Conservation (phyloP, 495 filamentous ascomycete species). For the Penicillium samsonianum region DNA sequence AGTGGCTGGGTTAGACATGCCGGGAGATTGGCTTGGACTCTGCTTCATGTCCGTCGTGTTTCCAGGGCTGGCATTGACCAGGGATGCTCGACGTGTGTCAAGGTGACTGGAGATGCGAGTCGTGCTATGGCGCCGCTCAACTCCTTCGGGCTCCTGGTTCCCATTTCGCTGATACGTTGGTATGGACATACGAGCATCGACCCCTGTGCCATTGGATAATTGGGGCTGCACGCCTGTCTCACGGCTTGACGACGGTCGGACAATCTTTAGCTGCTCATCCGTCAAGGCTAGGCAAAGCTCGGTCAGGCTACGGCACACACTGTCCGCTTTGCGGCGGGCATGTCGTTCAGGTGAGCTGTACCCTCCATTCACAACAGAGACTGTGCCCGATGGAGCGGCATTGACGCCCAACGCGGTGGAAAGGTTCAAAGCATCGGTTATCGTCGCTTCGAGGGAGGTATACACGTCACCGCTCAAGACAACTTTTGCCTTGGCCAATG, state of each 20-base stretch:
- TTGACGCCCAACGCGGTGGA: conserved; percentile 71
- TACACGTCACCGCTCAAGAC: conserved; percentile 71
- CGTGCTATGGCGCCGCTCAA: conserved; percentile 49
- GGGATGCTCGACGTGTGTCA: conserved; percentile 69
- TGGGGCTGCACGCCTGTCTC: conserved; percentile 27
- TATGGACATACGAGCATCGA: conserved; percentile 32
- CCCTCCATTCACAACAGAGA: conserved; percentile 52
- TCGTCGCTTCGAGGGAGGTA: conserved; percentile 76
- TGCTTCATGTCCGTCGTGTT: conserved; percentile 25
- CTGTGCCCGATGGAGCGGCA: conserved; percentile 64
- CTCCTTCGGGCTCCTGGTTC: conserved; percentile 46
- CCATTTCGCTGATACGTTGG: conserved; percentile 39
- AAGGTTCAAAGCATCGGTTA: conserved; percentile 75
- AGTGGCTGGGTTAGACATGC: conserved; percentile 32
- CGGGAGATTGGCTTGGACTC: conserved; percentile 29
- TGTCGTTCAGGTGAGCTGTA: conserved; percentile 69
- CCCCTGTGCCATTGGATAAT: conserved; percentile 34
- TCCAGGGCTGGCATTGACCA: conserved; percentile 48
- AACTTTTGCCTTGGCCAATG: conserved; percentile 72
- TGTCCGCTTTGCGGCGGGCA: conserved; percentile 86
- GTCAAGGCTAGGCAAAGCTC: conserved; percentile 88
- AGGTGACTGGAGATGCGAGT: conserved; percentile 67
- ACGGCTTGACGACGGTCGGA: conserved; percentile 30
- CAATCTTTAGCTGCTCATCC: conserved; percentile 39
- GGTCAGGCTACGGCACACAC: conserved; percentile 87